These are phyloP conservation scores for Phycomyces blakesleeanus DNA, from an alignment of 192 early-diverging fungal species.

Conservation along the genomic window DNA sequence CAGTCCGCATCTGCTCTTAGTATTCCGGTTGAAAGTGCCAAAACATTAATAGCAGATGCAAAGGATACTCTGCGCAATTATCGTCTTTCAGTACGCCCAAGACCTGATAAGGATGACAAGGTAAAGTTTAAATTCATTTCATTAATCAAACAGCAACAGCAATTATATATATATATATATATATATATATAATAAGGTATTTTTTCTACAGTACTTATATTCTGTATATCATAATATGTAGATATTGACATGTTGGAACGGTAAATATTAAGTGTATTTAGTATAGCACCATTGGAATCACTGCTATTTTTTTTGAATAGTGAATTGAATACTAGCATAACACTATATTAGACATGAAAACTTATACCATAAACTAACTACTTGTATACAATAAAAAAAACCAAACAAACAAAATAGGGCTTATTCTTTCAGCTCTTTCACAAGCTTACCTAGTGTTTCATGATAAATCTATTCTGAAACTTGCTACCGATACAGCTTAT, in stretches of 20 bases:
- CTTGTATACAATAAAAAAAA: background rate
- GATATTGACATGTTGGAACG: constrained; percentile 62
- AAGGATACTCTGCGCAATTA: constrained; percentile 41
- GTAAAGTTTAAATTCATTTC: too few species aligned
- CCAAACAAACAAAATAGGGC: constrained; percentile 21
- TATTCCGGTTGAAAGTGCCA: constrained; percentile 4
- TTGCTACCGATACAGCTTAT: constrained; percentile 43
- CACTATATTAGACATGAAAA: background rate
- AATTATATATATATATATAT: constrained; percentile 4
- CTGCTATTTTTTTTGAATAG: constrained; percentile 6
- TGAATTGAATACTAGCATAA: too few species aligned
- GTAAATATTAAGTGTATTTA: constrained; percentile 17
- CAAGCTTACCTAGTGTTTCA: constrained; percentile 35
- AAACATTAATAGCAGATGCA: constrained; percentile 18
- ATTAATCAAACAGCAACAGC: too few species aligned
- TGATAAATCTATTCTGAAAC: constrained; percentile 27
- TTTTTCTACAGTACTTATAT: background rate
- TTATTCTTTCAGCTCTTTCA: constrained; percentile 53
- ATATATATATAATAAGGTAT: background rate
- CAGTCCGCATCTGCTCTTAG: constrained; percentile 33
- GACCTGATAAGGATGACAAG: constrained; percentile 61
- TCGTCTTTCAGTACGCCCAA: constrained; percentile 40
- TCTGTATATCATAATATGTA: background rate
- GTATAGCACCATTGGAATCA: background rate
- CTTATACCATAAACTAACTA: background rate